A percentile compares a stretch with the other conserved stretches of the same genome.
These are phyloP conservation scores for Amoebophrya sp. DNA, from an alignment of 169 alveolate species.

Conservation along the genomic window DNA sequence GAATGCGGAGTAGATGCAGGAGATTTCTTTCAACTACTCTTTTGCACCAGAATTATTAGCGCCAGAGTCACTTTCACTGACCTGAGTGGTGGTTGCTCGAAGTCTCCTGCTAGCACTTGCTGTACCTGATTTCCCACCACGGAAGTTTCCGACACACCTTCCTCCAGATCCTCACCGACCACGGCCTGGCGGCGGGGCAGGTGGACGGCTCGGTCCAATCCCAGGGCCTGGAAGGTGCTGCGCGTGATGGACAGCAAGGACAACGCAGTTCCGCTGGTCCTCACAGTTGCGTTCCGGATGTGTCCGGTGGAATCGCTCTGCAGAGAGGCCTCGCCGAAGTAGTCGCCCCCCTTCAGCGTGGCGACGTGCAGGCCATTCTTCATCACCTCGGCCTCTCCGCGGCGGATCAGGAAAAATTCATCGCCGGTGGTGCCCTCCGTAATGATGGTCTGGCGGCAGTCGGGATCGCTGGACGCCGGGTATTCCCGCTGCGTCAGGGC, in stretches of 20 bases:
- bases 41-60: too few relatives aligned
- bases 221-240: not conserved
- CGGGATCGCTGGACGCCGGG: not conserved
- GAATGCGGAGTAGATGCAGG: too few relatives aligned
- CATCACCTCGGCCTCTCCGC: not conserved
- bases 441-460: not conserved
- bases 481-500: not conserved
- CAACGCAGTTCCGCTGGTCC: not conserved
- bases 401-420: not conserved
- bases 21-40: too few relatives aligned
- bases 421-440: not conserved
- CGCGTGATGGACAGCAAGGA: not conserved
- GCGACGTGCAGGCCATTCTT: too few relatives aligned
- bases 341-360: not conserved
- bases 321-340: not conserved
- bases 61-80: too few relatives aligned
- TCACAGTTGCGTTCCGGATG: too few relatives aligned
- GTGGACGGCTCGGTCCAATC: not conserved
- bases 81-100: too few relatives aligned
- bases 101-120: too few relatives aligned
- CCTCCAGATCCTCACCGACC: too few relatives aligned
- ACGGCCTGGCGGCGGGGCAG: not conserved
- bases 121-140: too few relatives aligned
- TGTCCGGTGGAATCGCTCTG: too few relatives aligned
- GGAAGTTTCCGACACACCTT: too few relatives aligned